Percentiles rank a stretch among this genome's conserved stretches.
Conservation (phyloP, 768 basidiomycete species). For the Porpolomopsis calyptriformis region DNA sequence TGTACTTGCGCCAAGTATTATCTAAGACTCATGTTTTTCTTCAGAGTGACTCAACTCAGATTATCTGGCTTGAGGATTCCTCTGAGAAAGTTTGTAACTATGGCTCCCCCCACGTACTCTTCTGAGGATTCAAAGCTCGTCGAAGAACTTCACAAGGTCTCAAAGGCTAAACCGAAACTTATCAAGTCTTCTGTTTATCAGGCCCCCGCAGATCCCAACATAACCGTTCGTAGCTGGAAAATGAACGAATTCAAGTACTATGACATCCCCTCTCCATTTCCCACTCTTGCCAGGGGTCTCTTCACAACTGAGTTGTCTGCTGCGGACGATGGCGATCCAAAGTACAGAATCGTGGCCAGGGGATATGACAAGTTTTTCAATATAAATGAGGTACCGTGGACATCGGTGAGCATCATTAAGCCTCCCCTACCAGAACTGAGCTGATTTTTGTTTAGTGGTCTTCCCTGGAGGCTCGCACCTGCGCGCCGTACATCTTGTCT, state of each 20-base stretch:
- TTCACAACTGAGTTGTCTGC: conserved; percentile 51
- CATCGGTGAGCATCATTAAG: conserved; percentile 54
- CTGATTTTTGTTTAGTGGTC: conserved; percentile 70
- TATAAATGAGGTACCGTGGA: conserved; percentile 94
- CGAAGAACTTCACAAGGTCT: conserved; percentile 38
- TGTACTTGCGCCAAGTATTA: not conserved
- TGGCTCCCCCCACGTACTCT: conserved; percentile 13
- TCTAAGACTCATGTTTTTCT: too few species aligned
- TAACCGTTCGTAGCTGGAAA: conserved; percentile 79
- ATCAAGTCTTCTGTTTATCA: conserved; percentile 47
- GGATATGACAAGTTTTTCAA: conserved; percentile 99
- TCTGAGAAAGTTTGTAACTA: too few species aligned
- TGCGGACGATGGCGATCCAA: conserved; percentile 15
- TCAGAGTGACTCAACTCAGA: too few species aligned
- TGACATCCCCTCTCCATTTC: conserved; percentile 81
- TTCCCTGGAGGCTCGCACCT: conserved; percentile 36
- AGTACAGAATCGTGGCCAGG: conserved; percentile 63
- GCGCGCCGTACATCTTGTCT: conserved; percentile 39
- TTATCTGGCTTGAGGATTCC: too few species aligned
- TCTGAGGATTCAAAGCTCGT: conserved; percentile 51
- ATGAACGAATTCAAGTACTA: conserved; percentile 97
- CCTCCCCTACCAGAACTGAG: too few species aligned
- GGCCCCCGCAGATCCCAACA: conserved; percentile 44
- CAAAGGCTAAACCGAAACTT: conserved; percentile 51
- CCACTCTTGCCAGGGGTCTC: conserved; percentile 87